Evolutionary conservation across 345 rosid species (phyloP).

Genomic region (Ceriops zippeliana): DNA sequence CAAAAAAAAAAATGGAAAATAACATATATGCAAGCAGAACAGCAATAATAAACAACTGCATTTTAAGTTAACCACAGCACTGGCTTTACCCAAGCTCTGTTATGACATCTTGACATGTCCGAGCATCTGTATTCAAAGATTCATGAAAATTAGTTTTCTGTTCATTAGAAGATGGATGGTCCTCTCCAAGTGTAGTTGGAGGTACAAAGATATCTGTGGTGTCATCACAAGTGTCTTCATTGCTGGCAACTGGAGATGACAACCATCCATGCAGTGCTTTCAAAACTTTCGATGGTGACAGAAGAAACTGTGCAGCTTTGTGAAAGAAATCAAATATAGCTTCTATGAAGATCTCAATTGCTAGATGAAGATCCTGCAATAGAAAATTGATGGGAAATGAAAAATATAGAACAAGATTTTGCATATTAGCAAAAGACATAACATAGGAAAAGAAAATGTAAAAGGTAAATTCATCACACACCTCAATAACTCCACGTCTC

Average conservation of each 20-base stretch:
- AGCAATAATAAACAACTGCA: slow-evolving; percentile 5
- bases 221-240: slow-evolving; percentile 21
- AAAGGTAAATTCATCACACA: slow-evolving; percentile 24
- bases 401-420: slow-evolving; percentile 3
- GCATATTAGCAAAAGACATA: neutral
- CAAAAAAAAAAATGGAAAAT: slow-evolving; percentile 10
- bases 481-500: slow-evolving; percentile 99
- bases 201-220: slow-evolving; percentile 36
- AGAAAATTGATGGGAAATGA: neutral
- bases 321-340: slow-evolving; percentile 75
- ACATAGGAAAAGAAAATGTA: slow-evolving; percentile 7
- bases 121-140: slow-evolving; percentile 81
- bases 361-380: slow-evolving; percentile 88
- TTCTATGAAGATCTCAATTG: slow-evolving; percentile 80
- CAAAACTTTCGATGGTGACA: slow-evolving; percentile 68
- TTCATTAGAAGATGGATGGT: slow-evolving; percentile 54
- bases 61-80: slow-evolving; percentile 5
- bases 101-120: slow-evolving; percentile 94
- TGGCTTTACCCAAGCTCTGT: slow-evolving; percentile 85
- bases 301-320: slow-evolving; percentile 60
- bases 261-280: slow-evolving; percentile 42
- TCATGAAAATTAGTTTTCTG: slow-evolving; percentile 47
- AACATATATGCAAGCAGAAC: neutral
- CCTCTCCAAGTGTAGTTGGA: slow-evolving; percentile 60
- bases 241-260: slow-evolving; percentile 32